phyloP scores from a whole-genome alignment of 2,329 filamentous ascomycete species.

The Colletotrichum shisoi region DNA sequence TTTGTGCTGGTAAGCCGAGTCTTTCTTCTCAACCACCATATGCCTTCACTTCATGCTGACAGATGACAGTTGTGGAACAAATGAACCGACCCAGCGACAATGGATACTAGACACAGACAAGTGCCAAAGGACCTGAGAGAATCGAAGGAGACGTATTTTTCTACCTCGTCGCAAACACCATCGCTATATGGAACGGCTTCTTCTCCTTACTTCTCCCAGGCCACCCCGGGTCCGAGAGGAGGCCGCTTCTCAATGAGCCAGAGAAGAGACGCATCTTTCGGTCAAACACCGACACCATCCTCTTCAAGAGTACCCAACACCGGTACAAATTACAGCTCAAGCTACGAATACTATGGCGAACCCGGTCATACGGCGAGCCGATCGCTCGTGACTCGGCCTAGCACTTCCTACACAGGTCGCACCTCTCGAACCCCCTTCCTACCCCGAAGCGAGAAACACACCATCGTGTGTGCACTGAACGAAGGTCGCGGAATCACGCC shows the following conservation, averaged over 20 bases:
- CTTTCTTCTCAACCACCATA: too few relatives aligned
- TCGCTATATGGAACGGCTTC: slow-evolving; percentile 1
- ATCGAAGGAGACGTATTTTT: background rate
- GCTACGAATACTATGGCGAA: slow-evolving; percentile 2
- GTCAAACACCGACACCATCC: background rate
- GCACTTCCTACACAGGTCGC: slow-evolving; percentile 54
- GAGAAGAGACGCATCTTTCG: background rate
- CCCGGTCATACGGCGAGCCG: background rate
- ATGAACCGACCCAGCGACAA: background rate
- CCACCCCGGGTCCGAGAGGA: slow-evolving; percentile 41
- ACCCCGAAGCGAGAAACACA: slow-evolving; percentile 64
- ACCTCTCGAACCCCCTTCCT: slow-evolving; percentile 55
- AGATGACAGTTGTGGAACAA: background rate
- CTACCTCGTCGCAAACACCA: background rate
- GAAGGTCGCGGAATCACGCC: slow-evolving; percentile 89
- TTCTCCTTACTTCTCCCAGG: slow-evolving; percentile 30
- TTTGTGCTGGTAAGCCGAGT: background rate
- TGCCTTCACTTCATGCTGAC: background rate
- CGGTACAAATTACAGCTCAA: background rate
- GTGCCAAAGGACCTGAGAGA: background rate
- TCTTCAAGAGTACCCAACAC: background rate
- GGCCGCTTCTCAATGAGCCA: background rate
- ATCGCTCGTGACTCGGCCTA: slow-evolving; percentile 44
- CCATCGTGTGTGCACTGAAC: slow-evolving; percentile 85
- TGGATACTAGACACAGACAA: background rate